A percentile compares a stretch with the other conserved stretches of the same genome.
phyloP scores from a whole-genome alignment of 164 flowering plant genomes.

The Magnolia sinica region DNA sequence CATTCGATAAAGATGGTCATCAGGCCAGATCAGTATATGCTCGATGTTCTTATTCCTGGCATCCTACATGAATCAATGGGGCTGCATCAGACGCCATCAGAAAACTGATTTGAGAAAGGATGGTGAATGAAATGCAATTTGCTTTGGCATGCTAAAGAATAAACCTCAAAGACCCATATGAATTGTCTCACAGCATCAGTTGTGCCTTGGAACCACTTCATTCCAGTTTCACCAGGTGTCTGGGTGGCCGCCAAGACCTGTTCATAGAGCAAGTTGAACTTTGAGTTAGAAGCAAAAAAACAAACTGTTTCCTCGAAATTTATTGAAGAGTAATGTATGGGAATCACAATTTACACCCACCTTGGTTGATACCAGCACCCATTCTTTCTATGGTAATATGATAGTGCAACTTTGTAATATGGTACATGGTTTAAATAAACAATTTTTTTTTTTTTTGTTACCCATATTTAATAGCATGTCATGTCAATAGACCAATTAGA shows the following conservation, averaged over 20 bases:
- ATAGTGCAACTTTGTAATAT: background rate
- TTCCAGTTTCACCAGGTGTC: slow-evolving; percentile 22
- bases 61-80: slow-evolving; percentile 38
- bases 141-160: background rate
- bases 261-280: slow-evolving; percentile 21
- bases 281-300: background rate
- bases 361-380: background rate
- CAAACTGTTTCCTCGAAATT: background rate
- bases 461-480: too few species aligned
- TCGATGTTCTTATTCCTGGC: slow-evolving; percentile 84
- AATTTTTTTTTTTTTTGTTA: too few species aligned
- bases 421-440: background rate
- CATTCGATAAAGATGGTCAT: slow-evolving; percentile 96
- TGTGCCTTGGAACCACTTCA: slow-evolving; percentile 86
- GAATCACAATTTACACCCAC: background rate
- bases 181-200: slow-evolving; percentile 96
- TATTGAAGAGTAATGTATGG: background rate
- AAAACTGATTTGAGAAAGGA: background rate
- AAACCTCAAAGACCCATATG: slow-evolving; percentile 22
- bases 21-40: slow-evolving; percentile 78
- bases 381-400: background rate
- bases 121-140: background rate
- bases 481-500: too few species aligned
- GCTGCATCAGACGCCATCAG: background rate
- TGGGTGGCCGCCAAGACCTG: slow-evolving; percentile 24